Evolutionary conservation across 805 yeast genomes (phyloP).

Genomic region (Candida nemodendra): DNA sequence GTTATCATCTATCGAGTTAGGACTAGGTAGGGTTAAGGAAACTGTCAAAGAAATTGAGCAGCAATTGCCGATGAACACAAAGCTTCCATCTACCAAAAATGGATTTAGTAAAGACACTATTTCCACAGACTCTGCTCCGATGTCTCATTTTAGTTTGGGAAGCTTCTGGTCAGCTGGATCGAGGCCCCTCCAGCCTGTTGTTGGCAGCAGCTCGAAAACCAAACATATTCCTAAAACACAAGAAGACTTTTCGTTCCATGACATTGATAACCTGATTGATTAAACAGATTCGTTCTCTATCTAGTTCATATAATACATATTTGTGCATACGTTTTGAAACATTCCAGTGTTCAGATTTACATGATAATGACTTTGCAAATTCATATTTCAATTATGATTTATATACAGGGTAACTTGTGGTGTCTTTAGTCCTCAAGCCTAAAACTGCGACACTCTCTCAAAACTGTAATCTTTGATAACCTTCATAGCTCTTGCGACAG

Average conservation of each 20-base stretch:
- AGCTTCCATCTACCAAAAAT: conserved; percentile 12
- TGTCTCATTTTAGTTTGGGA: conserved; percentile 1
- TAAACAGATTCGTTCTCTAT: conserved; percentile 1
- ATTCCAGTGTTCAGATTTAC: too few relatives aligned
- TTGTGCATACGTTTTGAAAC: background rate
- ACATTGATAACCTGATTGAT: conserved; percentile 23
- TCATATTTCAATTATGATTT: background rate
- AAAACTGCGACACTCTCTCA: conserved; percentile 14
- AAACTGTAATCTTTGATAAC: conserved; percentile 22
- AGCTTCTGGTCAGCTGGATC: conserved; percentile 3
- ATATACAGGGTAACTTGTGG: too few relatives aligned
- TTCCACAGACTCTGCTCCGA: background rate
- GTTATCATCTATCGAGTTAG: conserved; percentile 17
- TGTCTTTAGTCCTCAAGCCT: background rate
- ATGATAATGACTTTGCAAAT: too few relatives aligned
- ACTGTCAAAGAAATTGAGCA: conserved; percentile 27
- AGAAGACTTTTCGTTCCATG: conserved; percentile 16
- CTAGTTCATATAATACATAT: background rate
- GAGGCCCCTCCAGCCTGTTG: background rate
- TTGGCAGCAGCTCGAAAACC: background rate
- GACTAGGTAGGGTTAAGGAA: conserved; percentile 26
- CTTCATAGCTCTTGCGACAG: conserved; percentile 46
- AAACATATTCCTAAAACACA: background rate
- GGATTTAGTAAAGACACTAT: background rate
- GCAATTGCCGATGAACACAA: conserved; percentile 12